Evolutionary conservation across 2,329 filamentous ascomycete genomes (phyloP).

Genomic region (Neofusicoccum laricinum): DNA sequence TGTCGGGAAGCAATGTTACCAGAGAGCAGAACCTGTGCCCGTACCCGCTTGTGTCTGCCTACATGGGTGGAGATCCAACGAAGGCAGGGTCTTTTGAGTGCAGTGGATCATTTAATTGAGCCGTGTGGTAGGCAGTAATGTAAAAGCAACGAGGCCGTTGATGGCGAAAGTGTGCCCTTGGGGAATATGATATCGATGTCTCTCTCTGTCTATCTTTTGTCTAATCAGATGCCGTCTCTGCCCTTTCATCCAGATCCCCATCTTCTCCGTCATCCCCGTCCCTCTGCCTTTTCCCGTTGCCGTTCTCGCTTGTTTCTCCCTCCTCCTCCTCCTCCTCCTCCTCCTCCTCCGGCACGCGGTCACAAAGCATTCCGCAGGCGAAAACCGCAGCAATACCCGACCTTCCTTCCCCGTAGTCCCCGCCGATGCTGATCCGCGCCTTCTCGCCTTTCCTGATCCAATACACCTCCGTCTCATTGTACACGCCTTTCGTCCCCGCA

Average conservation of each 20-base stretch:
- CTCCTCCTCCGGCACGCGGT: background rate
- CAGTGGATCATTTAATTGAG: background rate
- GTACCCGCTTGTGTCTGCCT: background rate
- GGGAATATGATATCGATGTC: no score
- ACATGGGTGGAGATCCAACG: background rate
- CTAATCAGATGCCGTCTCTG: background rate
- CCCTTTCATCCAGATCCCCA: background rate
- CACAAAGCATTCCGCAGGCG: background rate
- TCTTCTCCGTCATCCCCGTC: background rate
- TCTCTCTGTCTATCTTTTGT: no score
- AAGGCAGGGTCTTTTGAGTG: background rate
- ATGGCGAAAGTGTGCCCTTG: no score
- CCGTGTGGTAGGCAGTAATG: no score
- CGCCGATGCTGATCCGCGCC: background rate
- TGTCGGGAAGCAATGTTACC: background rate
- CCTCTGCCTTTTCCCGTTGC: background rate
- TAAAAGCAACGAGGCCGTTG: no score
- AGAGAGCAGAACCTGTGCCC: background rate
- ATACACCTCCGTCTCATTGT: background rate
- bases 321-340: background rate
- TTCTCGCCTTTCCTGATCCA: background rate
- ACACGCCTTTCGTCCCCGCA: background rate
- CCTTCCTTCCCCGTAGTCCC: background rate
- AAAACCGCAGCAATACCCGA: background rate
- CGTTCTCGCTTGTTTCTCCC: background rate